A percentile compares a stretch with the other conserved stretches of the same genome.
phyloP scores from a whole-genome alignment of 139 green algal species.

The Chlorella sorokiniana region DNA sequence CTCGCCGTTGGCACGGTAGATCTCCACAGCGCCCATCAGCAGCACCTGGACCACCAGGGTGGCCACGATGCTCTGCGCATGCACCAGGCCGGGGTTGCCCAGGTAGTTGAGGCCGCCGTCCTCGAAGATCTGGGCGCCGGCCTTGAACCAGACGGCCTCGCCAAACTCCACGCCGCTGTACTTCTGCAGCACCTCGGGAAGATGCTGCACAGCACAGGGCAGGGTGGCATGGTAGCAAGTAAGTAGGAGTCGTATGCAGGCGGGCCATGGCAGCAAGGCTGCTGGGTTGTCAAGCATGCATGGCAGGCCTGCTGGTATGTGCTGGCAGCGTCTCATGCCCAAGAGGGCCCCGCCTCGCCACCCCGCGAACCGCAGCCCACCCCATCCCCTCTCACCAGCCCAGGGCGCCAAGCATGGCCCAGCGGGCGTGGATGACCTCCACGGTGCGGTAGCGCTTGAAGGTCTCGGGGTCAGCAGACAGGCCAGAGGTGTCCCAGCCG shows the following conservation, averaged over 20 bases:
- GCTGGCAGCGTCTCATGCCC: too few species aligned
- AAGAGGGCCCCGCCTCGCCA: too few species aligned
- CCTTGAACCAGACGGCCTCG: constrained; percentile 96
- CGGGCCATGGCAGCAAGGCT: too few species aligned
- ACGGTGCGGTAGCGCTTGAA: constrained; percentile 72
- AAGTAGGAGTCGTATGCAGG: not conserved
- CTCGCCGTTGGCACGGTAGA: constrained; percentile 81
- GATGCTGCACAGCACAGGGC: constrained; percentile 1
- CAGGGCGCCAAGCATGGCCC: constrained; percentile 94
- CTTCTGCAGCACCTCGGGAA: constrained; percentile 46
- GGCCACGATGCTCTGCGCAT: constrained; percentile 95
- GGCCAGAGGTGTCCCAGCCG: constrained; percentile 95
- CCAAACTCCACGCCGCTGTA: constrained; percentile 64
- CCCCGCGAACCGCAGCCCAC: too few species aligned
- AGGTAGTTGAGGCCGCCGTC: constrained; percentile 91
- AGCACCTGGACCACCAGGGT: constrained; percentile 89
- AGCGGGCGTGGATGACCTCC: constrained; percentile 86
- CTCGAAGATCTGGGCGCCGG: constrained; percentile 90
- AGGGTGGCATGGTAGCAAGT: not conserved
- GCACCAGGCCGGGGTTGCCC: constrained; percentile 92
- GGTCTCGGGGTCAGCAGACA: constrained; percentile 95
- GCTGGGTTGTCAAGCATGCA: too few species aligned
- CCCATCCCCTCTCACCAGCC: constrained; percentile 66
- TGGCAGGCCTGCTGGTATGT: too few species aligned
- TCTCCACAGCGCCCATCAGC: constrained; percentile 78